phyloP scores from a whole-genome alignment of 83 land plant species.

The Isoetes engelmannii region DNA sequence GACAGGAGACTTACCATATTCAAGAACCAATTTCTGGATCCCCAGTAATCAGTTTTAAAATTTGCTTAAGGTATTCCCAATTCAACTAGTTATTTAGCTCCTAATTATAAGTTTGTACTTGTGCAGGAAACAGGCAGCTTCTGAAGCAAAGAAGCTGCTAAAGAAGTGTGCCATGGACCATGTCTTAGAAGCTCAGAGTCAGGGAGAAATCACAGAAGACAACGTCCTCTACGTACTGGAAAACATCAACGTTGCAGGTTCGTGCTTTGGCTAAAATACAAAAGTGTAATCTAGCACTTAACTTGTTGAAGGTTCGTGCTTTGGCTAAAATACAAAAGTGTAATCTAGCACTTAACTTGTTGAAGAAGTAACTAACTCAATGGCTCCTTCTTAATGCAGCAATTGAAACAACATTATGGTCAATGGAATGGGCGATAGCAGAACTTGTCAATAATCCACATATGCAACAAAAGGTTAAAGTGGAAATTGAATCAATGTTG shows the following conservation, averaged over 20 bases:
- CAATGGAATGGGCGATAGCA: slow-evolving; percentile 48
- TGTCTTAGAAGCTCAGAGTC: slow-evolving; percentile 51
- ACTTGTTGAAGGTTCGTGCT: no score
- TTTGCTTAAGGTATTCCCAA: no score
- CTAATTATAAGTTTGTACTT: no score
- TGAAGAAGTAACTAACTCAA: no score
- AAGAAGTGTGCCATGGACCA: slow-evolving; percentile 66
- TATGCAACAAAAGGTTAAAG: slow-evolving; percentile 26
- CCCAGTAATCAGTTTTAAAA: slow-evolving; percentile 29
- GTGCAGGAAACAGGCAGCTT: no score
- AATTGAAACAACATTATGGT: slow-evolving; percentile 49
- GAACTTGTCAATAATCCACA: slow-evolving; percentile 43
- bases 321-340: neutral
- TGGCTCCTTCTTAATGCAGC: slow-evolving; percentile 23
- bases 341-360: neutral
- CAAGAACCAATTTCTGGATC: slow-evolving; percentile 55
- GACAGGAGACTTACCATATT: slow-evolving; percentile 47
- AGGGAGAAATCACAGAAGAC: slow-evolving; percentile 64
- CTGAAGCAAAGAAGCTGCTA: no score
- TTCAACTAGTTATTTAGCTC: no score
- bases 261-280: neutral
- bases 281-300: neutral
- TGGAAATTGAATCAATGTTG: slow-evolving; percentile 33
- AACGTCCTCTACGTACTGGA: slow-evolving; percentile 75
- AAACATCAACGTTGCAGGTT: slow-evolving; percentile 80